These are phyloP conservation scores for Gypsophila paniculata DNA, from an alignment of 179 eudicot genomes.

Conservation along the genomic window DNA sequence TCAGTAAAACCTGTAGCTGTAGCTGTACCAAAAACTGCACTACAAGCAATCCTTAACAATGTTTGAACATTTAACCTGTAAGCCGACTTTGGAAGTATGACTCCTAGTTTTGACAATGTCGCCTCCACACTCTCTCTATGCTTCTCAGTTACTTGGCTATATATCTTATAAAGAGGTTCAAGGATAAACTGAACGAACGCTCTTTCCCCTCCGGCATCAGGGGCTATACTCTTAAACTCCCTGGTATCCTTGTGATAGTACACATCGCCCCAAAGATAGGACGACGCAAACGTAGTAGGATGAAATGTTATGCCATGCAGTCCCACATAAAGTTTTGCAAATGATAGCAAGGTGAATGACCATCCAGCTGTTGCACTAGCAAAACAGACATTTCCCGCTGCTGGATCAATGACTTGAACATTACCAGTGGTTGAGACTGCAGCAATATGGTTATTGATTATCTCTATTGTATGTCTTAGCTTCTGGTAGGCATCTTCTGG, in stretches of 20 bases:
- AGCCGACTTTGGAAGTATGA: conserved; percentile 81
- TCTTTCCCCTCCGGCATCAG: conserved; percentile 73
- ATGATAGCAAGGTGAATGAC: conserved; percentile 92
- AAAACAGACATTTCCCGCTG: conserved; percentile 86
- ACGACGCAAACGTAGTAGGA: conserved; percentile 77
- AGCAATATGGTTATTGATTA: conserved; percentile 70
- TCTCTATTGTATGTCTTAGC: conserved; percentile 80
- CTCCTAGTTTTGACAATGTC: conserved; percentile 88
- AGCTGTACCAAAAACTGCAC: conserved; percentile 94
- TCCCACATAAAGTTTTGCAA: conserved; percentile 87
- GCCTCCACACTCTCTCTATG: conserved; percentile 96
- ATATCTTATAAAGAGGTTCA: conserved; percentile 88
- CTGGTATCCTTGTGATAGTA: conserved; percentile 69
- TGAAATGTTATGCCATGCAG: conserved; percentile 90
- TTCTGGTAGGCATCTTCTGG: conserved; percentile 96
- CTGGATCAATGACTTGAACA: conserved; percentile 80
- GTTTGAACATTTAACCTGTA: conserved; percentile 91
- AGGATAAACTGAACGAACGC: conserved; percentile 90
- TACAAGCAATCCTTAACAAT: conserved; percentile 87
- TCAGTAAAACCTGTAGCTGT: conserved; percentile 96
- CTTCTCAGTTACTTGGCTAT: conserved; percentile 98
- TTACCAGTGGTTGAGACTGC: conserved; percentile 83
- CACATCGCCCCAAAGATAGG: conserved; percentile 91
- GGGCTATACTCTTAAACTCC: conserved; percentile 61
- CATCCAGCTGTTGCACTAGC: conserved; percentile 97